Percentiles rank a stretch among this genome's conserved stretches.
Conservation (phyloP, 495 filamentous ascomycete genomes). For the Aspergillus kassunensis region DNA sequence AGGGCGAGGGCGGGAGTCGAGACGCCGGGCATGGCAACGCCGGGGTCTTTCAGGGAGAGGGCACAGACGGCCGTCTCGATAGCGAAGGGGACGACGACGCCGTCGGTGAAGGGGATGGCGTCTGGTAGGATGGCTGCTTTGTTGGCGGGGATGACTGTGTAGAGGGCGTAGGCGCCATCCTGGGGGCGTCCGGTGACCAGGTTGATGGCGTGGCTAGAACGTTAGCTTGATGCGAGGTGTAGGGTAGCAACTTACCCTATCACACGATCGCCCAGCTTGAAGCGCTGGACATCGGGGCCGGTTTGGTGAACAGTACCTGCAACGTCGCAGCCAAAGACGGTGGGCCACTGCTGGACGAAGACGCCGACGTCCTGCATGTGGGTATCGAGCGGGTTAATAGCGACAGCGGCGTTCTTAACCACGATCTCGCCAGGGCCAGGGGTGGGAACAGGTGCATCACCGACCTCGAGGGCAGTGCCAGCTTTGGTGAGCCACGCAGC, state of each 20-base stretch:
- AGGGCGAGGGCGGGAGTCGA: conserved; percentile 5
- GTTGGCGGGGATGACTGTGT: conserved; percentile 7
- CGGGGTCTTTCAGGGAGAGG: neutral
- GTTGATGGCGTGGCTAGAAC: conserved; percentile 11
- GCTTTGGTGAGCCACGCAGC: conserved; percentile 38
- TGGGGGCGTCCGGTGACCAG: conserved; percentile 9
- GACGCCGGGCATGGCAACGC: conserved; percentile 4
- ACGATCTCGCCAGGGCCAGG: conserved; percentile 32
- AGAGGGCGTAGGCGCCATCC: conserved; percentile 9
- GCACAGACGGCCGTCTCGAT: conserved; percentile 3
- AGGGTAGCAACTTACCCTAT: conserved; percentile 23
- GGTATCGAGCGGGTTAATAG: conserved; percentile 42
- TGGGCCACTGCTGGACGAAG: conserved; percentile 27
- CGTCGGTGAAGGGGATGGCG: conserved; percentile 9
- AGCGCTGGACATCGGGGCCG: conserved; percentile 28
- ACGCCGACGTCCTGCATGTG: conserved; percentile 24
- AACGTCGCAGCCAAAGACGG: conserved; percentile 38
- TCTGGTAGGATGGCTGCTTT: conserved; percentile 11
- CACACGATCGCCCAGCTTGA: conserved; percentile 43
- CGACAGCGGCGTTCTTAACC: conserved; percentile 37
- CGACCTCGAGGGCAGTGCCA: conserved; percentile 29
- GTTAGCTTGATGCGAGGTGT: no score
- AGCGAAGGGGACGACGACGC: conserved; percentile 7
- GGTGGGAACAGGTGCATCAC: conserved; percentile 29
- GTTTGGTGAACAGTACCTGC: conserved; percentile 39